Conservation (phyloP, 2,329 filamentous ascomycete genomes). For the Ramichloridium luteum region DNA sequence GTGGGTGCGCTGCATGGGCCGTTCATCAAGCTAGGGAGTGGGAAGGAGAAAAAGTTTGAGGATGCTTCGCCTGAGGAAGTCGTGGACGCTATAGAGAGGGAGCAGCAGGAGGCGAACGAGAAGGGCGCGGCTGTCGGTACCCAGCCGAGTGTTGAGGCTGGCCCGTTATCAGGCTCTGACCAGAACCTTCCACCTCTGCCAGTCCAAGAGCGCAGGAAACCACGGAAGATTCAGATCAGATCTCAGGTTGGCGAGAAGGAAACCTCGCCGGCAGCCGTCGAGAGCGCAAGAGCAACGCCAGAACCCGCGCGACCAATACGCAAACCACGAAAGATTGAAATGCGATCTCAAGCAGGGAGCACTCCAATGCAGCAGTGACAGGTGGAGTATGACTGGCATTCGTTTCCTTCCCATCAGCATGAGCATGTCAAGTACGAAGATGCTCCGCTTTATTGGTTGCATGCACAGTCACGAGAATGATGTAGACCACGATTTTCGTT, state of each 20-base stretch:
- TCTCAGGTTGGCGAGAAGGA: slow-evolving; percentile 1
- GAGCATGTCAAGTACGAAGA: no score
- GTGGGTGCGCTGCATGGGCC: slow-evolving; percentile 32
- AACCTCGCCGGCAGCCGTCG: no score
- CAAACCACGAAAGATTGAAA: slow-evolving; percentile 6
- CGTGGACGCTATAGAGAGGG: slow-evolving; percentile 9
- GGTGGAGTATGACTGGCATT: no score
- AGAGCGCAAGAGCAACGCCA: not conserved
- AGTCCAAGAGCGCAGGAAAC: slow-evolving; percentile 8
- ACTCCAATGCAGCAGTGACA: no score
- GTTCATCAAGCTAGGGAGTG: slow-evolving; percentile 27
- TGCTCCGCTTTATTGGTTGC: no score
- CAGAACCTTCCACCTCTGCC: not conserved
- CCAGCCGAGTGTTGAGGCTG: not conserved
- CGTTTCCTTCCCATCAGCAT: no score
- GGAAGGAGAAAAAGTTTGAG: slow-evolving; percentile 8
- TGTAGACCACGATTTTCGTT: no score
- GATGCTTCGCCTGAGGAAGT: slow-evolving; percentile 13
- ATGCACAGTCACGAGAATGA: no score
- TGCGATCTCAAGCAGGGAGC: slow-evolving; percentile 4
- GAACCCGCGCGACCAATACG: not conserved
- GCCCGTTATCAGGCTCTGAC: not conserved
- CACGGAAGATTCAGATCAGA: slow-evolving; percentile 13
- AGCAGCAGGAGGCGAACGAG: no score
- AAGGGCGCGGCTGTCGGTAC: no score